phyloP scores from a whole-genome alignment of 2,329 filamentous ascomycete genomes.

The Venturia carpophila region DNA sequence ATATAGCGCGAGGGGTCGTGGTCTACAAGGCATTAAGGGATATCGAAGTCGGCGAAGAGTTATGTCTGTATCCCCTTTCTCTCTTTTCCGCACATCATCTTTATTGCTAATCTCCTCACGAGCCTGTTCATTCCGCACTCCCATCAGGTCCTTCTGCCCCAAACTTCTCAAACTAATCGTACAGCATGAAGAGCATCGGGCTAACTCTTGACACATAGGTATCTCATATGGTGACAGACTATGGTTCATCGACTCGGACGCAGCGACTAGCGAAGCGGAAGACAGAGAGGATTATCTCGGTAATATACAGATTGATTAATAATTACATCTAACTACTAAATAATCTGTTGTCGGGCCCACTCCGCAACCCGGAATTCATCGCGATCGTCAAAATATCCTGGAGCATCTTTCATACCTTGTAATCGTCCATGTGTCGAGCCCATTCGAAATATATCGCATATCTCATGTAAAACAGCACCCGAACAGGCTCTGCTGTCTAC shows the following conservation, averaged over 20 bases:
- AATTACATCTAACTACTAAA: not conserved
- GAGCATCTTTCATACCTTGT: not conserved
- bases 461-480: not conserved
- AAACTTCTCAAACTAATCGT: not conserved
- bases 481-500: not conserved
- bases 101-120: no score
- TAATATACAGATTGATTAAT: conserved; percentile 28
- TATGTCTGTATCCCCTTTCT: conserved; percentile 35
- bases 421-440: not conserved
- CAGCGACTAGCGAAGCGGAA: conserved; percentile 23
- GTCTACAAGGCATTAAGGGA: conserved; percentile 44
- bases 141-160: not conserved
- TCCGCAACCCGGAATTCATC: not conserved
- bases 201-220: conserved; percentile 23
- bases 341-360: not conserved
- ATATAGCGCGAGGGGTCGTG: conserved; percentile 39
- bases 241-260: conserved; percentile 41
- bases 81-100: not conserved
- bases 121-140: no score
- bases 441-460: not conserved
- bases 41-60: conserved; percentile 45
- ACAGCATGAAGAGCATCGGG: not conserved
- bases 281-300: conserved; percentile 34
- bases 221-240: conserved; percentile 43
- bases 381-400: not conserved